phyloP scores from a whole-genome alignment of 306 rosid species.

The apple (Malus domestica) region ASM211411v1 NC_041798.1:39110001-39110500 shows the following conservation, averaged over 20 bases:
- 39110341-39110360: slow-evolving; percentile 11
- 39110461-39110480: accelerated
- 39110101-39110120: slow-evolving; percentile 29
- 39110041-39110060: neutral
- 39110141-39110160: neutral
- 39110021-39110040: neutral
- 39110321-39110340: slow-evolving; percentile 8
- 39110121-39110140: neutral
- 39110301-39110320: neutral
- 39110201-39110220: slow-evolving; percentile 5
- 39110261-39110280: neutral
- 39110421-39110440: neutral
- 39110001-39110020: slow-evolving; percentile 9
- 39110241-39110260: neutral
- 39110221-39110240: neutral
- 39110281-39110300: neutral
- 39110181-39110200: neutral
- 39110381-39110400: neutral
- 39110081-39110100: neutral
- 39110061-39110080: neutral
- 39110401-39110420: neutral
- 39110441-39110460: neutral
- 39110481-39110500: neutral
- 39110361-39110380: neutral
- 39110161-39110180: neutral